Evolutionary conservation across 1,139 yeast genomes (phyloP).

Genomic region (Protomyces gravidus): DNA sequence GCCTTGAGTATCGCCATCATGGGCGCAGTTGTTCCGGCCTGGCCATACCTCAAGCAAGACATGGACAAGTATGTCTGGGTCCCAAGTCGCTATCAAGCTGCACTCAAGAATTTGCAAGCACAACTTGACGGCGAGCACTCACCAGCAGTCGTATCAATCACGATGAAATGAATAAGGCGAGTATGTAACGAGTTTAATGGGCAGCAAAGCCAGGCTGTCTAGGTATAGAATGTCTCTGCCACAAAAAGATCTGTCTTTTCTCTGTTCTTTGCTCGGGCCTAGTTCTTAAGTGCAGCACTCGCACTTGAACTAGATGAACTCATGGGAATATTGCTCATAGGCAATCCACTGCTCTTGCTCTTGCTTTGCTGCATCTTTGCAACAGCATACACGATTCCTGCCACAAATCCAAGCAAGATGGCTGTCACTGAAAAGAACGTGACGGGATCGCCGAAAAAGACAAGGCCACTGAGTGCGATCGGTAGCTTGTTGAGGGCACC

Average conservation of each 20-base stretch:
- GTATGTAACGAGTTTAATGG: too few relatives aligned
- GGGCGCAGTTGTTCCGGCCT: slow-evolving; percentile 24
- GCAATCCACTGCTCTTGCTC: slow-evolving; percentile 16
- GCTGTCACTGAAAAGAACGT: slow-evolving; percentile 89
- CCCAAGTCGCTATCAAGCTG: slow-evolving; percentile 11
- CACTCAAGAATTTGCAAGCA: slow-evolving; percentile 21
- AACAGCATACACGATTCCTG: slow-evolving; percentile 91
- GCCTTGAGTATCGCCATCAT: background rate
- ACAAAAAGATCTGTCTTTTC: too few relatives aligned
- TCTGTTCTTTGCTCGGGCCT: too few relatives aligned
- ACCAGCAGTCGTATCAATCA: too few relatives aligned
- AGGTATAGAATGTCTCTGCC: too few relatives aligned
- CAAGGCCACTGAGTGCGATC: slow-evolving; percentile 86
- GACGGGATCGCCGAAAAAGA: slow-evolving; percentile 91
- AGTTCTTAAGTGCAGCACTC: slow-evolving; percentile 29
- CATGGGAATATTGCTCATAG: slow-evolving; percentile 23
- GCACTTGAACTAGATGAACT: slow-evolving; percentile 30
- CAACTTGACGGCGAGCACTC: slow-evolving; percentile 7
- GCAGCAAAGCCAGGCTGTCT: too few relatives aligned
- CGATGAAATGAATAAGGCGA: too few relatives aligned
- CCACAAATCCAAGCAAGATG: slow-evolving; percentile 83
- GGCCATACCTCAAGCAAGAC: slow-evolving; percentile 25
- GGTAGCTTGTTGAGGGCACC: slow-evolving; percentile 98
- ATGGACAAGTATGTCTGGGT: slow-evolving; percentile 5
- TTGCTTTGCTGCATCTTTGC: slow-evolving; percentile 36